Base-by-base conservation (phyloP, 352 stramenopile species). In the Elongisporangium undulatum region DNA sequence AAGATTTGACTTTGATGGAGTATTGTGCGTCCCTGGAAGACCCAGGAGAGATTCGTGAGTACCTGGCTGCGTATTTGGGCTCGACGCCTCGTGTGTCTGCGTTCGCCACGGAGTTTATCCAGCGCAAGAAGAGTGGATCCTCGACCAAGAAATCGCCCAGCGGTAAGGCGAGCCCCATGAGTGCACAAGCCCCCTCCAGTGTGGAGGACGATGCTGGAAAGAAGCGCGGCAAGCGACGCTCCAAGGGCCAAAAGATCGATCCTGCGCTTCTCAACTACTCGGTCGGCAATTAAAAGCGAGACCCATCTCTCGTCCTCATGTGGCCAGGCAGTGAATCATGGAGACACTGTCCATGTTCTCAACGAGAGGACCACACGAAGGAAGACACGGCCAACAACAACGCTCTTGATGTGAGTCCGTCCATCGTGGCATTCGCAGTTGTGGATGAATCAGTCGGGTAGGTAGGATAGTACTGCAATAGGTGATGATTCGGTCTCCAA, bases 31-130 rank as follows among this genome's bases (percentile, higher is more conserved):
- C 94, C 23, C 76, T 99, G 19, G 92, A 97, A 61, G 94, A 98
- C 62, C 79, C 88, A 15, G 85, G 82, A 39, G 95, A 99, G 69
- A 98, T 99, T 56, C 88, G 92, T 49, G 91, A 98, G 69, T 98
- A 98, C 63, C 74, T 99, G n/a, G 90, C 91, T 2, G 90, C 93
- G 26, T 98, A 99, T 66, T 76, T 99, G n/a, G 96, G 96, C 45
- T 97, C 87, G 15, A 98, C 92, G 49, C 84, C 94, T 13, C 89
- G 95, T 68, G 96, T 99, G n/a, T 98, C 95, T 19, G 94, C 88
- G n/a, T 99, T 99, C 70, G 96, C 96, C 34, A 97, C 89, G 19
- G 96, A 98, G 69, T 99, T 99, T 58, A 98, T 98, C 70, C 89
- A 96, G 65, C 88, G 89, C 48, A 97, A 97, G 76, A 94, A 94